Evolutionary conservation across 495 filamentous ascomycete species (phyloP), one percentile per base, ranked within the genome.

Genomic region (Parachaetomium inaequale): DNA sequence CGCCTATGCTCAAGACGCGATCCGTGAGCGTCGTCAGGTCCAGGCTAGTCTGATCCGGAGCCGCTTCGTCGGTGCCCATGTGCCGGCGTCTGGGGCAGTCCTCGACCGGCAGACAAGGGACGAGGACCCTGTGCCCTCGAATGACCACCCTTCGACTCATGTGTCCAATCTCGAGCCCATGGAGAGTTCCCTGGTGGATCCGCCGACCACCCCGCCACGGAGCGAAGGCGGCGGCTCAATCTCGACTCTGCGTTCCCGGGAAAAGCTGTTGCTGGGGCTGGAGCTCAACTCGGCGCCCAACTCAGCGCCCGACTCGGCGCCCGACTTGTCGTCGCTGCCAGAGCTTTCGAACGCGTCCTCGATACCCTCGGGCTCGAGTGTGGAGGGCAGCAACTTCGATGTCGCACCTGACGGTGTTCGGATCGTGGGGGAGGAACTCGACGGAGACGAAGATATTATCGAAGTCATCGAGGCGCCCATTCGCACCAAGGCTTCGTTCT

Each of bases 391-490:
- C 8, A 25, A 31, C 3, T 50, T 32, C 5, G 43, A 62, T 2
- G 32, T 26, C 3, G 23, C 23, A 1, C 32, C 32, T 1, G 11
- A 56, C 7, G 51, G 28, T 4, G 60, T 57, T n/a, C 43, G 40
- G 21, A 32, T 62, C 23, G 23, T 25, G 6, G 36, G 52, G 10
- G 34, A 55, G 14, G n/a, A n/a, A n/a, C 31, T 12, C 6, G 31
- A 54, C 51, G 6, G 28, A n/a, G 59, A 55, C 28, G 59, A 34
- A 49, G 26, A 62, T 17, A 29, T 32, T 14, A 21, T n/a, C 15
- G 29, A 55, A 12, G n/a, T n/a, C n/a, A 40, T 55, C 29, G 51
- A 55, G 17, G 51, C 49, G 42, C 59, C 59, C 21, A 19, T 61
- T 21, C 34, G 46, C 4, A 38, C 36, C 34, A 54, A 61, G 32